Evolutionary conservation across 352 stramenopile species (phyloP).

Genomic region (Thalassiosira sp.): DNA sequence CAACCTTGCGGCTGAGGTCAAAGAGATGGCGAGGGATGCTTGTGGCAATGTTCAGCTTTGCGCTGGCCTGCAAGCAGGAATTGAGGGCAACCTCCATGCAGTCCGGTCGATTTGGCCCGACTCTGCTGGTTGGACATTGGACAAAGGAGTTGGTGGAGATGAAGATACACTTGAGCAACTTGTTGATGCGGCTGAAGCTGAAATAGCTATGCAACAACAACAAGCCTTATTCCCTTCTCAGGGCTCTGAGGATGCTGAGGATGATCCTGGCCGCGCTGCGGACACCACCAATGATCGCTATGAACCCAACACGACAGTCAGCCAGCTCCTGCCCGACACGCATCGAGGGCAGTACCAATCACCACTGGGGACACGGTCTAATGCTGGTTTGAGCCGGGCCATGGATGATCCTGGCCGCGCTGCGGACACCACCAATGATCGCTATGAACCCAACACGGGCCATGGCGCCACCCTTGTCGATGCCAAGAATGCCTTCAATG

Average conservation of each 20-base stretch:
- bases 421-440: too few relatives aligned
- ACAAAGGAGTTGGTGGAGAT: too few relatives aligned
- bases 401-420: too few relatives aligned
- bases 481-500: too few relatives aligned
- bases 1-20: background rate
- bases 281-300: background rate
- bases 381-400: constrained; percentile 68
- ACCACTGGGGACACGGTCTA: constrained; percentile 74
- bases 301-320: too few relatives aligned
- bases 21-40: constrained; percentile 8
- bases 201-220: background rate
- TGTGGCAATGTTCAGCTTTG: constrained; percentile 38
- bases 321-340: constrained; percentile 73
- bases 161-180: background rate
- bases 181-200: background rate
- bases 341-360: constrained; percentile 84
- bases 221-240: background rate
- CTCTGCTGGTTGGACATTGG: background rate
- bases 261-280: background rate
- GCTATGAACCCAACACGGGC: background rate
- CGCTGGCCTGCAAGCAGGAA: constrained; percentile 36
- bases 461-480: background rate
- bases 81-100: constrained; percentile 53
- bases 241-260: background rate
- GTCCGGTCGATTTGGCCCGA: background rate